phyloP scores from a whole-genome alignment of 179 eudicot genomes.

The Nepenthes alata region DNA sequence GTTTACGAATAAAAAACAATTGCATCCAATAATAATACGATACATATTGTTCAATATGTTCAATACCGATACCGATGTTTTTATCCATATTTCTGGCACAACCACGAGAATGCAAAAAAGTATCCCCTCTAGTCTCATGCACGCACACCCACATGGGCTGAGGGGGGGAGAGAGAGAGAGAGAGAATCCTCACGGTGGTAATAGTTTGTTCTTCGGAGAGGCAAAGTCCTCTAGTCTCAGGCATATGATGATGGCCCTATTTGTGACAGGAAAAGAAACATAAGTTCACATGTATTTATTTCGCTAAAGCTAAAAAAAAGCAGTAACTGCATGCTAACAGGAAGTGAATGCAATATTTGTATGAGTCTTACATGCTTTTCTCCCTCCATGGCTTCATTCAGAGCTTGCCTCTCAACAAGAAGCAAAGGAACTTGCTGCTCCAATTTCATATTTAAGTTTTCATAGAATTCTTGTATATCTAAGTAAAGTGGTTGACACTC shows the following conservation, averaged over 20 bases:
- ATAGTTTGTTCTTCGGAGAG: slow-evolving; percentile 84
- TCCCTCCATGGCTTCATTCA: slow-evolving; percentile 83
- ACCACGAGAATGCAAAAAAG: no score
- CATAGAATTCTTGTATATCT: slow-evolving; percentile 69
- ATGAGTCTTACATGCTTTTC: slow-evolving; percentile 52
- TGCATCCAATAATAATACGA: no score
- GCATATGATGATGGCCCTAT: slow-evolving; percentile 89
- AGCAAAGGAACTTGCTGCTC: slow-evolving; percentile 75
- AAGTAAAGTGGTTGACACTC: slow-evolving; percentile 72
- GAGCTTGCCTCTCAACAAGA: slow-evolving; percentile 81
- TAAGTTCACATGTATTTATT: background rate
- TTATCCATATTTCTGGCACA: no score
- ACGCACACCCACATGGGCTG: no score
- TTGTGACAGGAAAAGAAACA: slow-evolving; percentile 6
- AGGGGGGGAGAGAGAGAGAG: background rate
- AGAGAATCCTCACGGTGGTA: slow-evolving; percentile 44
- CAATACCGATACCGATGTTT: no score
- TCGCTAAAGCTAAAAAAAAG: slow-evolving; percentile 6
- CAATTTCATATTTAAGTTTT: slow-evolving; percentile 62
- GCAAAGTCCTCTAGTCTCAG: slow-evolving; percentile 88
- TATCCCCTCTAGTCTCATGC: no score
- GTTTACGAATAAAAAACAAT: no score
- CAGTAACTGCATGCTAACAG: background rate
- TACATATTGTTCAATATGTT: no score
- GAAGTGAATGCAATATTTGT: no score